phyloP scores from a whole-genome alignment of 164 flowering plant genomes.

The Echeveria elegans region DNA sequence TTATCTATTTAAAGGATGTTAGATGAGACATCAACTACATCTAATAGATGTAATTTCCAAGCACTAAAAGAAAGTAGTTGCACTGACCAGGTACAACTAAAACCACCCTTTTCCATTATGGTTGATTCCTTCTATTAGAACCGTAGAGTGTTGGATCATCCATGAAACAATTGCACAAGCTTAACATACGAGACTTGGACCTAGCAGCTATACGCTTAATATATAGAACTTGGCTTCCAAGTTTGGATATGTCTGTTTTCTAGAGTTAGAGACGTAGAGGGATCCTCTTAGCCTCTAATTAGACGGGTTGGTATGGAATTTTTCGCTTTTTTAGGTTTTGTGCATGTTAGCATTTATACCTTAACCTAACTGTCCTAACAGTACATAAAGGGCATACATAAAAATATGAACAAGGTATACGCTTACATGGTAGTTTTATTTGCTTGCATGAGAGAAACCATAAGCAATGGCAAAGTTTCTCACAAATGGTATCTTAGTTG shows the following conservation, averaged over 20 bases:
- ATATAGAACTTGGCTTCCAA: neutral
- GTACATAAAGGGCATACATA: neutral
- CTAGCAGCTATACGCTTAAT: neutral
- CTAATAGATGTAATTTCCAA: neutral
- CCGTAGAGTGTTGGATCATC: neutral
- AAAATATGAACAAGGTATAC: neutral
- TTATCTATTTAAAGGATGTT: neutral
- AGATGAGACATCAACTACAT: neutral
- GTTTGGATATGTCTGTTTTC: neutral
- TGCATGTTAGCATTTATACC: neutral
- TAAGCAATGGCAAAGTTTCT: slow-evolving; percentile 62
- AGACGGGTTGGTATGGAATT: neutral
- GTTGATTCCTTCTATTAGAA: neutral
- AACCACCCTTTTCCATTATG: neutral
- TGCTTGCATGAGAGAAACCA: neutral
- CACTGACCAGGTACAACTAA: neutral
- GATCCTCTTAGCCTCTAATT: neutral
- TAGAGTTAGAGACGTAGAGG: slow-evolving; percentile 1
- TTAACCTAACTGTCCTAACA: neutral
- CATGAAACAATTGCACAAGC: neutral
- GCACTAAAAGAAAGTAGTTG: neutral
- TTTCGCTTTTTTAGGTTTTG: neutral
- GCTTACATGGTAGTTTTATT: neutral
- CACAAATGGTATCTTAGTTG: slow-evolving; percentile 60
- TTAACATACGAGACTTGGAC: neutral